These are phyloP conservation scores for Curvularia verruculosa DNA, from an alignment of 2,329 filamentous ascomycete genomes.

Conservation along the genomic window DNA sequence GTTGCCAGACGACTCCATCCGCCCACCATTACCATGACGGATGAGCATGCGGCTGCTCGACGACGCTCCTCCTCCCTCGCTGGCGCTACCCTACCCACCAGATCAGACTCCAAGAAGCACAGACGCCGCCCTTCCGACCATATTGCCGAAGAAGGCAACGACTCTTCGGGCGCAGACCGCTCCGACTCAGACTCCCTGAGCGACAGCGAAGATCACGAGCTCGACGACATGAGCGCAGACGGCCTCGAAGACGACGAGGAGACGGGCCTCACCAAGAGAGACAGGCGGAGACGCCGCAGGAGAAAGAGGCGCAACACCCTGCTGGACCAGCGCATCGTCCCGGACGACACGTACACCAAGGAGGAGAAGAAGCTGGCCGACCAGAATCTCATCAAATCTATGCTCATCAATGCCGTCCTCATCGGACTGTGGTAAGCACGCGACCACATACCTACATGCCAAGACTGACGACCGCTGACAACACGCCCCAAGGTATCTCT, in stretches of 20 bases:
- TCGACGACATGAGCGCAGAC: slow-evolving; percentile 68
- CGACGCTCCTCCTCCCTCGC: slow-evolving; percentile 46
- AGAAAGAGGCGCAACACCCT: slow-evolving; percentile 71
- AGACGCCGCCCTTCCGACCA: slow-evolving; percentile 37
- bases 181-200: slow-evolving; percentile 45
- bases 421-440: slow-evolving; percentile 76
- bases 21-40: slow-evolving; percentile 42
- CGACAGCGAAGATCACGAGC: slow-evolving; percentile 60
- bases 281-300: slow-evolving; percentile 70
- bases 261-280: slow-evolving; percentile 78
- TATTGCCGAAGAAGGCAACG: slow-evolving; percentile 45
- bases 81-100: slow-evolving; percentile 32
- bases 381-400: slow-evolving; percentile 70
- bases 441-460: neutral
- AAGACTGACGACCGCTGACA: slow-evolving; percentile 19
- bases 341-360: slow-evolving; percentile 61
- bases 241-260: slow-evolving; percentile 84
- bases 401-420: slow-evolving; percentile 77
- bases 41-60: slow-evolving; percentile 36
- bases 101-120: slow-evolving; percentile 36
- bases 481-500: slow-evolving; percentile 64
- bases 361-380: slow-evolving; percentile 79
- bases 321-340: slow-evolving; percentile 73
- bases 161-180: slow-evolving; percentile 33
- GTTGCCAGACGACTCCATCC: slow-evolving; percentile 41